Conservation (phyloP, 352 stramenopile species). For the Globisporangium barbulae region DNA sequence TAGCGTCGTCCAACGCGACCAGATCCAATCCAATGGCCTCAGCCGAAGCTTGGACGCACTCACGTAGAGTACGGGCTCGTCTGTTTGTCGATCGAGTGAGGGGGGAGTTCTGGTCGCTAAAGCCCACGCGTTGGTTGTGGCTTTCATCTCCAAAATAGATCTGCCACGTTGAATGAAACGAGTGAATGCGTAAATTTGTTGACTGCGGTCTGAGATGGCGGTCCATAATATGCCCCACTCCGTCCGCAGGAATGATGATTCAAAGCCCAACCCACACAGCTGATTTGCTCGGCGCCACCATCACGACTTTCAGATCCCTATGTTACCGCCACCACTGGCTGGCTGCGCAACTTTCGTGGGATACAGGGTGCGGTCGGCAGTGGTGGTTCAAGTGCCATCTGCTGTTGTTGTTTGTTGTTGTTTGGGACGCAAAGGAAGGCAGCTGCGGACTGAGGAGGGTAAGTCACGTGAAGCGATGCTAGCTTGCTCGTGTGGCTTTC, state of each 20-base stretch:
- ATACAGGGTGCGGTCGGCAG: too few species aligned
- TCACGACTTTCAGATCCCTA: too few species aligned
- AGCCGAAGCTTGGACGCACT: too few species aligned
- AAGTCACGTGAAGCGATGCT: too few species aligned
- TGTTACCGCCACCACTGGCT: too few species aligned
- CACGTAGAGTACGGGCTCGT: not conserved
- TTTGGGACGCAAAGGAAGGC: too few species aligned
- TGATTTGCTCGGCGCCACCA: too few species aligned
- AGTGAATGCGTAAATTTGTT: not conserved
- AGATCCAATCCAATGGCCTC: not conserved
- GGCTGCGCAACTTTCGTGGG: too few species aligned
- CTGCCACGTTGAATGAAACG: not conserved
- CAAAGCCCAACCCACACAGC: not conserved
- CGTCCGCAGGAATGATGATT: not conserved
- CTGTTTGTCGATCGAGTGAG: not conserved
- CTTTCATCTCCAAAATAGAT: not conserved
- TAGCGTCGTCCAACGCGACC: conserved; percentile 8
- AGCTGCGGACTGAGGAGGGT: too few species aligned
- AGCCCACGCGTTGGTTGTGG: not conserved
- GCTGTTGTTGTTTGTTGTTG: too few species aligned
- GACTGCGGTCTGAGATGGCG: not conserved
- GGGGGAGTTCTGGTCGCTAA: not conserved
- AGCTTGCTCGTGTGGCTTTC: too few species aligned
- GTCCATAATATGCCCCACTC: not conserved
- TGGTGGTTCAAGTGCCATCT: too few species aligned